Base-by-base conservation (phyloP, 2,329 filamentous ascomycete genomes). In the Colletotrichum eleusines region DNA sequence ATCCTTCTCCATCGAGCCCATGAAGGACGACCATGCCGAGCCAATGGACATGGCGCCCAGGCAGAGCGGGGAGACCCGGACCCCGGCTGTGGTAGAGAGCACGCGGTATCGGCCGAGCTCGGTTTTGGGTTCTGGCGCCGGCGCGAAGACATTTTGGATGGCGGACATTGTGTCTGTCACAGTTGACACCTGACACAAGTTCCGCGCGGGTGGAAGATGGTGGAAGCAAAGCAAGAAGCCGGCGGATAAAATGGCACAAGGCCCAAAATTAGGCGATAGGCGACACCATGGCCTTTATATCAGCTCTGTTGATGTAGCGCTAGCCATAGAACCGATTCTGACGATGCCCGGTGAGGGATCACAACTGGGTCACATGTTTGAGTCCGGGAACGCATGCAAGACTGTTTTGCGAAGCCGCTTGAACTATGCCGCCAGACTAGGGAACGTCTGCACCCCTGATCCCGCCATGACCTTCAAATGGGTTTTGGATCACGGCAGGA, bases 1-100 rank as follows among this genome's bases (percentile, higher is more conserved):
- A 38, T 87, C 83, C 76, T 90, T 89, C 75, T 82, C 80, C 80
- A 87, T 87, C 63, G 82, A 82, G 16, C 88, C 88, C 81, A 90
- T 81, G 28, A 80, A 74, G 0, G 76, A 69, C 8, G 75, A 77
- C 84, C 84, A 87, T 5, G 83, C 80, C 12, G 81, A 78, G 31
- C 86, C 86, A 71, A 88, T 81, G 66, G 80, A 84, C 86, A 89
- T 88, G 59, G 82, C 85, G 40, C 87, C 87, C 2, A 89, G 80
- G 53, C 79, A 79, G n/a, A 88, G 80, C 3, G 86, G 86, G 12
- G 85, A 87, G 4, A 88, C 86, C 38, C 85, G 82, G 55, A 89
- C 78, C 12, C 83, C 83, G 1, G 86, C 85, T 0, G 79, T 84
- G 12, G 84, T 81, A 31, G 84, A 83, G 54, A 89, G 83, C 35